Conservation (phyloP, 73 alveolate species). For the Paramecium caudatum region DNA sequence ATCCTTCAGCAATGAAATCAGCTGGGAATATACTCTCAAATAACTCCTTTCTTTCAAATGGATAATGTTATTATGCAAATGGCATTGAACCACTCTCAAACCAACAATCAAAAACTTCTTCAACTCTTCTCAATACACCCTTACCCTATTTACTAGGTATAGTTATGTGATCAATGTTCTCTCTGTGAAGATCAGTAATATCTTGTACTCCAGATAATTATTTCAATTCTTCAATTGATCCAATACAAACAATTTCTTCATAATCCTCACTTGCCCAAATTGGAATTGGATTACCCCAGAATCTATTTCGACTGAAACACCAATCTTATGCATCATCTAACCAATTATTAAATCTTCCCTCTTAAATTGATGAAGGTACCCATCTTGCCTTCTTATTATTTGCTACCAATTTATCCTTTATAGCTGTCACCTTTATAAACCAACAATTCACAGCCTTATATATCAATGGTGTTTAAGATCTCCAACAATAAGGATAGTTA, state of each 20-base stretch:
- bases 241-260: constrained; percentile 98
- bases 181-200: constrained; percentile 97
- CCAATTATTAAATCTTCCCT: constrained; percentile 99
- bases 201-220: constrained; percentile 93
- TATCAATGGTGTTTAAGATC: constrained; percentile 99
- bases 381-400: constrained; percentile 93
- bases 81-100: constrained; percentile 99
- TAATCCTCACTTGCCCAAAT: constrained; percentile 99
- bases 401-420: constrained; percentile 92
- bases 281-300: constrained; percentile 99
- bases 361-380: constrained; percentile 98
- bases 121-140: constrained; percentile 97
- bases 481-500: constrained; percentile 99
- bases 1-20: constrained; percentile 99
- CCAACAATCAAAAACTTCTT: constrained; percentile 99
- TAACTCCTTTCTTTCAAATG: constrained; percentile 92
- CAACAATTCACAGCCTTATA: constrained; percentile 98
- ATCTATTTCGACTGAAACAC: constrained; percentile 99
- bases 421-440: constrained; percentile 99
- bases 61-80: constrained; percentile 97
- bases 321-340: constrained; percentile 99
- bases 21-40: constrained; percentile 98
- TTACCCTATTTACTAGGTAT: constrained; percentile 99
- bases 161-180: constrained; percentile 95
- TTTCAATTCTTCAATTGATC: constrained; percentile 98